Conservation (phyloP, 139 green algal species). For the Parachlorella kessleri region DNA sequence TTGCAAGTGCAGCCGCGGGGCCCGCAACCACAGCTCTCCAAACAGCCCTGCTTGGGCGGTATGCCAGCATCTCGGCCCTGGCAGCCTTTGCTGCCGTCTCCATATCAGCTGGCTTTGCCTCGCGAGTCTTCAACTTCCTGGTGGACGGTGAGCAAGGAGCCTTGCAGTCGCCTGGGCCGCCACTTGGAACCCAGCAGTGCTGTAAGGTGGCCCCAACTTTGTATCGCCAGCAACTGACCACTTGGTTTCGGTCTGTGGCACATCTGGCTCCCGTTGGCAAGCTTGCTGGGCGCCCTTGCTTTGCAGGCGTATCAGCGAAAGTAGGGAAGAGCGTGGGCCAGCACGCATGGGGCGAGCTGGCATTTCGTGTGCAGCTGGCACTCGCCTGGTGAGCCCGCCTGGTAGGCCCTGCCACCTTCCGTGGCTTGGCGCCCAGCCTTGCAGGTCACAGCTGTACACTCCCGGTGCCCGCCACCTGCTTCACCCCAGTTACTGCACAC, state of each 20-base stretch:
- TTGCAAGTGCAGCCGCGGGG: constrained; percentile 40
- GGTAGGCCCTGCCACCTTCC: too few species aligned
- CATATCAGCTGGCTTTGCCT: constrained; percentile 46
- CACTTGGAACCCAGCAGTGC: background rate
- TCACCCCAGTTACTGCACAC: too few species aligned
- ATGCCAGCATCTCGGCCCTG: constrained; percentile 31
- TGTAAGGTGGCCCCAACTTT: background rate
- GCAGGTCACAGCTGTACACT: too few species aligned
- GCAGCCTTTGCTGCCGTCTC: constrained; percentile 47
- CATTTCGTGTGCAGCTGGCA: constrained; percentile 44
- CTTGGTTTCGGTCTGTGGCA: background rate
- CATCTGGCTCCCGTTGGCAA: background rate
- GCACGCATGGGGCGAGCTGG: constrained; percentile 40
- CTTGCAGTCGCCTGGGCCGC: background rate
- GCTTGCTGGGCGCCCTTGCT: background rate
- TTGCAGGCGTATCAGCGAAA: constrained; percentile 59
- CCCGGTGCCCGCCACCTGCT: too few species aligned
- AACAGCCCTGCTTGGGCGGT: constrained; percentile 55
- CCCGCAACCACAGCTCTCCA: constrained; percentile 55
- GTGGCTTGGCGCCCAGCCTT: too few species aligned
- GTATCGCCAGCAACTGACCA: background rate
- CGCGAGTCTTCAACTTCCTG: constrained; percentile 69
- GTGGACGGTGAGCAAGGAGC: constrained; percentile 20
- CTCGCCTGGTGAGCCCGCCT: constrained; percentile 37
- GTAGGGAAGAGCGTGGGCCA: constrained; percentile 51